Evolutionary conservation across 306 rosid genomes (phyloP), one percentile per base, ranked within the genome.

Genomic region (Prunus mongolica): DNA sequence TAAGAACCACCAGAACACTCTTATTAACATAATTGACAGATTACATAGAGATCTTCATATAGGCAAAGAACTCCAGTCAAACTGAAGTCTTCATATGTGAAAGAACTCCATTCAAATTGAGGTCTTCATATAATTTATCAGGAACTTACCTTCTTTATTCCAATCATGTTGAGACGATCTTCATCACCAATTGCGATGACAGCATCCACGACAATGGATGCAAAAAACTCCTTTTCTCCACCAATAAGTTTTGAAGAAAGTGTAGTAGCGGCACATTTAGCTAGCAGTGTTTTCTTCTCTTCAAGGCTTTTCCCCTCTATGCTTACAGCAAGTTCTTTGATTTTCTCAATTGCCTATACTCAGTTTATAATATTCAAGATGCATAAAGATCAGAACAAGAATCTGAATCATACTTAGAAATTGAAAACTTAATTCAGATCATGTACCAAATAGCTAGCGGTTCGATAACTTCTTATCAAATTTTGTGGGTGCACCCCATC

Each of bases 161-260:
- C 99, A 81, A 96, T 96, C 99, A 96, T 96, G 82, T 87, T 96
- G 66, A 96, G 84, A 76, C 99, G 92, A 78, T 96, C 99, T 6
- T 96, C 98, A 73, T 78, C 11, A 34, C 97, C 98, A 75, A 96
- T 96, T 5, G 98, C 89, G 85, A 92, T 82, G 52, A 96, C 99
- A 24, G 99, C 84, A 85, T 96, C 96, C 47, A 96, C 99, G 65
- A 96, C 99, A 91, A 96, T 91, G 41, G 93, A 76, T 54, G 99
- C 97, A 91, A 96, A 96, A 84, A 96, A 96, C 60, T 92, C 97
- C 80, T 91, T 96, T 74, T 96, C 99, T 56, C 99, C 99, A 2
- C 99, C 99, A 50, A 96, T 96, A 67, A 96, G 99, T 82, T 96
- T 96, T 4, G 99, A 96, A 71, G 99, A 96, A 50, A 96, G 99